Base-by-base conservation (phyloP, 306 rosid genomes). In the Quillaja saponaria region DNA sequence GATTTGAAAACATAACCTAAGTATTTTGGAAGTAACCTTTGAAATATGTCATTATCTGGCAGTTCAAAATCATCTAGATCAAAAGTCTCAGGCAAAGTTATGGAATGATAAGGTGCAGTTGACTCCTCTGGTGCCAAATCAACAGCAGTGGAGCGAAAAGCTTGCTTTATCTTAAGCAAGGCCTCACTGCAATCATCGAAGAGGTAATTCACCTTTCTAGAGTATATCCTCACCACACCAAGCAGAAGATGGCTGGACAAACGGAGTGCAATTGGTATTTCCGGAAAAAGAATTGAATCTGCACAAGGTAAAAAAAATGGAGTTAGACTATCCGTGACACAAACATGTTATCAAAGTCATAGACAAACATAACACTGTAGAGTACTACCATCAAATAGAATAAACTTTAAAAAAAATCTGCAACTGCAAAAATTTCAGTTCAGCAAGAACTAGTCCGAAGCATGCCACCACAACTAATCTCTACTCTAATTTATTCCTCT, bases 181-280 rank as follows among this genome's bases (percentile, higher is more conserved):
- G 99, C 97, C 84, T 94, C 99, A 49, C 99, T 94, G 76, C 99
- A 94, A 82, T 94, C 99, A 72, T 94, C 99, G 44, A 94, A 94
- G 56, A 94, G 96, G 91, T 94, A 94, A 81, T 82, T 87, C 77
- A 94, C 99, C 95, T 94, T 94, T 77, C 99, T 85, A 62, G 99
- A 94, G 73, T 94, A 94, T 62, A 94, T 94, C 85, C 99, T 87
- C 76, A 94, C 99, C 64, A 94, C 99, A 66, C 99, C 99, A 78
- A 94, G 97, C 64, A 94, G 84, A 57, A 94, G 99, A 87, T 94
- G 99, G 76, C 99, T 94, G 76, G 99, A 94, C 85, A 94, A 71
- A 51, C 97, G 90, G 52, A 94, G 96, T 63, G 99, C 99, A 37
- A 94, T 94, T 20, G 99, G 99, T 37, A 85, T 91, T 14, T 94